Evolutionary conservation across 176 grass and related monocot genomes (phyloP), one percentile per base, ranked within the genome.

Genomic region (Paspalum vaginatum): DNA sequence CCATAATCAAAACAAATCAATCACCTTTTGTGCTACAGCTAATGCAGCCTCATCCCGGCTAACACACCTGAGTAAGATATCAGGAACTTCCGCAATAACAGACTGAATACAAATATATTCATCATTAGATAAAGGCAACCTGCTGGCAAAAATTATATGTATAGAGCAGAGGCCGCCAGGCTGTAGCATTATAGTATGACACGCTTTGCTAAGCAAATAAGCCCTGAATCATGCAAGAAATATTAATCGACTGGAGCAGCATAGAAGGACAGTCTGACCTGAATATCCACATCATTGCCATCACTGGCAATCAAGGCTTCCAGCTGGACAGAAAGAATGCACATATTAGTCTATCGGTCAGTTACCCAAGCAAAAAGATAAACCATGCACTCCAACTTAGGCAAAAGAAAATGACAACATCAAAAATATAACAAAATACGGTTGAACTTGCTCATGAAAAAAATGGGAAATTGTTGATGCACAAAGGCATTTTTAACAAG

Each of bases 1-100:
- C 63, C 16, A 27, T 68, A 58, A 79, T 50, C 6, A 32, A 80
- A 22, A 70, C 39, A 22, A 68, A 88, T 43, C 27, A 11, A 73
- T 49, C 53, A 87, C 93, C 90, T 95, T 95, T 59, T 95, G 89
- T 72, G 93, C 93, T 75, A 95, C 70, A 84, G 89, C 93, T 67
- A 92, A 80, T 50, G 93, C 78, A 86, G 87, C 90, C 76, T 95
- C 93, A 53, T 95, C 93, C 78, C 90, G 87, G 48, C 88, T 95
- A 82, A 88, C 85, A 84, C 85, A 92, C 84, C 72, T 95, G 42
- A 85, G 82, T 56, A 95, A 84, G 69, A 95, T 92, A 66, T 92
- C 93, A 64, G 93, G 87, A 67, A 95, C 87, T 83, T 95, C 93
- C 60, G 75, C 74, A 61, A 95, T 84, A 86, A 95, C 79, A 56